Conservation (phyloP, 352 stramenopile genomes). For the Pythium dissimile region DNA sequence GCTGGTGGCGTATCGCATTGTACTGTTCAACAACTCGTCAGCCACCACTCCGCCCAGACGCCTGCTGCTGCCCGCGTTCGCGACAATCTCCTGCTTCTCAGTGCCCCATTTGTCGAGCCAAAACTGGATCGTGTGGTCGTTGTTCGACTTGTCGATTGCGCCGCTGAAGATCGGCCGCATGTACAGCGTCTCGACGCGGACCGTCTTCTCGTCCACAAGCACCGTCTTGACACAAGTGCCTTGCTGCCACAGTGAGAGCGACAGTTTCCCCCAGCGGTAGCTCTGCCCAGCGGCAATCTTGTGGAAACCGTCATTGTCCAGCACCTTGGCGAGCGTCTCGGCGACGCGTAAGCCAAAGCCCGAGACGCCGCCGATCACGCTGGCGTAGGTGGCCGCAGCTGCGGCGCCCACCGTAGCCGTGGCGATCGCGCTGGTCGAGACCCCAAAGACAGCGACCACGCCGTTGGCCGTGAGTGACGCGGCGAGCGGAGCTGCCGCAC, state of each 20-base stretch:
- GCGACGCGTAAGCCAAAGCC: conserved; percentile 33
- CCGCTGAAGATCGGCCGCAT: conserved; percentile 57
- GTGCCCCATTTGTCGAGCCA: conserved; percentile 46
- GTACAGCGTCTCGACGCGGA: conserved; percentile 40
- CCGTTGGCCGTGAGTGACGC: not conserved
- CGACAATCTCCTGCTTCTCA: conserved; percentile 21
- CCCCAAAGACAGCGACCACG: conserved; percentile 15
- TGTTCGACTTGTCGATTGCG: conserved; percentile 35
- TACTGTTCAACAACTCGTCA: no score
- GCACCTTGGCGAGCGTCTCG: conserved; percentile 30
- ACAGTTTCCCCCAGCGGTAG: conserved; percentile 41
- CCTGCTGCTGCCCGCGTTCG: not conserved
- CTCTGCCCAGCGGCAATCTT: conserved; percentile 27
- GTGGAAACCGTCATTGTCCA: conserved; percentile 32
- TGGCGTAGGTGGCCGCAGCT: conserved; percentile 5
- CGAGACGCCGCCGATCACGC: conserved; percentile 27
- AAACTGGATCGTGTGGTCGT: conserved; percentile 44
- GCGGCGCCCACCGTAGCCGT: conserved; percentile 13
- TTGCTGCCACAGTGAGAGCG: conserved; percentile 47
- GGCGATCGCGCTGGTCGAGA: conserved; percentile 14
- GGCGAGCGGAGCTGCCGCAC: conserved; percentile 4
- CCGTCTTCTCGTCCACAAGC: conserved; percentile 32
- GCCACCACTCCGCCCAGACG: not conserved
- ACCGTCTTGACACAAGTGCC: conserved; percentile 40
- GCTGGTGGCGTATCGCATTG: no score